Base-by-base conservation (phyloP, 2,329 filamentous ascomycete species). In the Blastomyces parvus region DNA sequence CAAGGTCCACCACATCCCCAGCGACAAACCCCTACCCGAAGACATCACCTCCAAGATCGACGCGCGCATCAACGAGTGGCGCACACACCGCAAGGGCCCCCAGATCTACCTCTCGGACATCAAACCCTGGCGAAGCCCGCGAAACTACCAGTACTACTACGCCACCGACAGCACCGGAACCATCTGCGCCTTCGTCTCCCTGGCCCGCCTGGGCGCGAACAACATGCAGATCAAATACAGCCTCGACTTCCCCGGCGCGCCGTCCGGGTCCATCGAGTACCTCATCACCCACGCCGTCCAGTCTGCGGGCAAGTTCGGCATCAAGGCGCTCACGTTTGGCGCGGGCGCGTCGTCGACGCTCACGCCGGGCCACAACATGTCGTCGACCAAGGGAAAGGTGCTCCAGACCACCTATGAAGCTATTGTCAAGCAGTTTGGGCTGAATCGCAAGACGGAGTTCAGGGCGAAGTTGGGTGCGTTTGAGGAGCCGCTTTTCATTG, bases 191-290 rank as follows among this genome's bases (percentile, higher is more conserved):
- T 83, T 97, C 64, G 88, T 93, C n/a, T 87, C 93, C 9, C 81
- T 97, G 70, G 89, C 89, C 61, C 89, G 91, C 74, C 84, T 97
- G 36, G 85, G 88, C 3, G 90, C 91, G 1, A 85, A 95, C 73
- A 92, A 92, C 62, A 95, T 91, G 86, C 92, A 97, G 79, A 88
- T 96, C 73, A 97, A 97, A 80, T 96, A 94, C 81, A 89, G 89
- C n/a, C 85, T 97, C 62, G 91, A 97, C 76, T 96, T 97, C 81
- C 92, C 91, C 0, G 86, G 85, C 33, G 85, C 91, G 0, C 89
- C 92, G n/a, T 90, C 86, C 55, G 92, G 92, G 57, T 88, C 89
- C 42, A 96, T 96, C 66, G 92, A 97, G 78, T 83, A 88, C 50
- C 84, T 94, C 50, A 88, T 95, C 69, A 85, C 88, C 46, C 83